Percentiles rank a stretch among this genome's conserved stretches.
phyloP scores from a whole-genome alignment of 345 rosid species.

The Citrus unshiu region DNA sequence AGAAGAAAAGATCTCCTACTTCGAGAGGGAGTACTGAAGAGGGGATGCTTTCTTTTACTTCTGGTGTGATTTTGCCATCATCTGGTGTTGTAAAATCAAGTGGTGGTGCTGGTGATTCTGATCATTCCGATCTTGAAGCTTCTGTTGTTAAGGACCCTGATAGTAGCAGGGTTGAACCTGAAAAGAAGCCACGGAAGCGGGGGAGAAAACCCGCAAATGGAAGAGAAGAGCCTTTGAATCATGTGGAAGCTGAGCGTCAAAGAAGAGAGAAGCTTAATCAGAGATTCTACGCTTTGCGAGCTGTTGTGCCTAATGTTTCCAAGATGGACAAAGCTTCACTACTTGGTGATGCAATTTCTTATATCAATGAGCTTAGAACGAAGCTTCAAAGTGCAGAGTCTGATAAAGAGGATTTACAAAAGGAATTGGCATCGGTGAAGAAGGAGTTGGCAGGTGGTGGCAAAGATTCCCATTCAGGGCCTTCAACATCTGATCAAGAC shows the following conservation, averaged over 20 bases:
- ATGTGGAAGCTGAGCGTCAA: constrained; percentile 97
- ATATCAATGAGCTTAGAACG: constrained; percentile 75
- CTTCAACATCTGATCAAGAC: constrained; percentile 32
- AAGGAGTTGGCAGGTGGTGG: constrained; percentile 28
- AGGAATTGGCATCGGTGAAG: constrained; percentile 52
- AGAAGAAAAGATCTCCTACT: constrained; percentile 60
- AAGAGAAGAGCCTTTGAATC: constrained; percentile 93
- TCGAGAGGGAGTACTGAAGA: constrained; percentile 74
- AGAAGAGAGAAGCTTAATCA: constrained; percentile 97
- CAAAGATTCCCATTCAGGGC: constrained; percentile 24
- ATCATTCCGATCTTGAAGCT: constrained; percentile 91
- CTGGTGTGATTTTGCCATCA: constrained; percentile 59
- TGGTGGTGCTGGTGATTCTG: constrained; percentile 69
- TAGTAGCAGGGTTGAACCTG: constrained; percentile 63
- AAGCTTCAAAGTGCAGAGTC: constrained; percentile 56
- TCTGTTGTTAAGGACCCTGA: constrained; percentile 72
- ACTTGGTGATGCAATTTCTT: constrained; percentile 83
- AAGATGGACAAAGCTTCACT: constrained; percentile 99
- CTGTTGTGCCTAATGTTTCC: constrained; percentile 91
- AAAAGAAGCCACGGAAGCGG: constrained; percentile 79
- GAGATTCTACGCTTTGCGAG: constrained; percentile 77
- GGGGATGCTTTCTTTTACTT: constrained; percentile 78
- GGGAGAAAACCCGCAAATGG: constrained; percentile 98
- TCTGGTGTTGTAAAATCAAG: constrained; percentile 51
- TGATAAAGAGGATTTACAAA: constrained; percentile 64